Base-by-base conservation (phyloP, 2,329 filamentous ascomycete species). In the Lasiodiplodia gonubiensis region DNA sequence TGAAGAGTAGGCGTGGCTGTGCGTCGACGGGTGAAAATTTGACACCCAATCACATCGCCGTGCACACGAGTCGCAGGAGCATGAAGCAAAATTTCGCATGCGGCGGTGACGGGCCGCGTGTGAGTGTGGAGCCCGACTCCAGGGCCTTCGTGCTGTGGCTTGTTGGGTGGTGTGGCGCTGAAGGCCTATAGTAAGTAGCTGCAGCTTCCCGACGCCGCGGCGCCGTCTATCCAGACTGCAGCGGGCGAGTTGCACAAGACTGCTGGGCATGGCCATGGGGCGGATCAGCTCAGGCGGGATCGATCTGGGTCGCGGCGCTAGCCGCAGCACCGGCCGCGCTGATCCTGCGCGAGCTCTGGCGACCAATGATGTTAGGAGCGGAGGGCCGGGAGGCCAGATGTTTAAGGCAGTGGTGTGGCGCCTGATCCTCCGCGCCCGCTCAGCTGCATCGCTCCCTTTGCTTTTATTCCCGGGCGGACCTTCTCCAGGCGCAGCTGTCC, bases 391-490 rank as follows among this genome's bases (percentile, higher is more conserved):
- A 27, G 55, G 35, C 59, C 33, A 10, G 42, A 23, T 49, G 59
- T 42, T 49, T 51, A 49, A 49, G 35, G 59, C 23, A n/a, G 42
- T 16, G n/a, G 42, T 61, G 57, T 61, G 57, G 57, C 57, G 57
- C n/a, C n/a, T 46, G 30, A 33, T n/a, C 35, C 42, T 63, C 59
- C 59, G 49, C 61, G 16, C 49, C 33, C 61, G 35, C 59, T 14
- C 23, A 49, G 57, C 57, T 48, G 57, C 57, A 7, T 33, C 57
- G 42, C 60, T 11, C 46, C 60, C 53, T n/a, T 42, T 54, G 33
- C 48, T 64, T 64, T 64, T 64, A 64, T 64, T 64, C 61, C 61
- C 61, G 61, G 61, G 48, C 48, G 61, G 61, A 35, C 51, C 48
- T 49, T 23, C 33, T 23, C 16, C 53, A 35, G n/a, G 49, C 33